Evolutionary conservation across 768 basidiomycete genomes (phyloP).

Genomic region (Xerocomellus chrysenteron): DNA sequence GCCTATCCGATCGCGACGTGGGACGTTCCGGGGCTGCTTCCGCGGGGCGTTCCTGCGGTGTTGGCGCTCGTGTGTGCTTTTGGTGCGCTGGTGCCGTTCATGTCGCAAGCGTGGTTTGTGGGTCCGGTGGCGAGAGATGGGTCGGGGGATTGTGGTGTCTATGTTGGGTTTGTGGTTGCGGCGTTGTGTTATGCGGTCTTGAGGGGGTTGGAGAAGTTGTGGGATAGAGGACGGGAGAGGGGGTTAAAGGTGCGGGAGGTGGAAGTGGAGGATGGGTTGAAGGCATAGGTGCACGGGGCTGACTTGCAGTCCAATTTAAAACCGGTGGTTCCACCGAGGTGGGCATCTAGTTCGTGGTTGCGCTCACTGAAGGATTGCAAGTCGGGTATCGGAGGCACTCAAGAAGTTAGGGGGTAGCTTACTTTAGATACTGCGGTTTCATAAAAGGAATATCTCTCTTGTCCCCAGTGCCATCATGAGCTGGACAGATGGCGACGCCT

Average conservation of each 20-base stretch:
- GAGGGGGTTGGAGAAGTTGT: conserved; percentile 29
- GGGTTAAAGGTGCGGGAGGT: background rate
- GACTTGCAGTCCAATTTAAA: no score
- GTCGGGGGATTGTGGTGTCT: conserved; percentile 50
- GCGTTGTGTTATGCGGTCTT: conserved; percentile 31
- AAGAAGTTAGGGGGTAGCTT: no score
- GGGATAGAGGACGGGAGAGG: background rate
- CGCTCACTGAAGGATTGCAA: no score
- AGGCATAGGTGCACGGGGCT: background rate
- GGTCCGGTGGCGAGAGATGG: conserved; percentile 46
- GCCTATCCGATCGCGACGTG: conserved; percentile 40
- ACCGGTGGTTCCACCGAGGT: background rate
- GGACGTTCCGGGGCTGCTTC: conserved; percentile 37
- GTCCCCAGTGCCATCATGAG: background rate
- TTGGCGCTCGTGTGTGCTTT: conserved; percentile 40
- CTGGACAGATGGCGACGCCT: background rate
- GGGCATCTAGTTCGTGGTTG: background rate
- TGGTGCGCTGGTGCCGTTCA: conserved; percentile 44
- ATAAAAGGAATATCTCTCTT: background rate
- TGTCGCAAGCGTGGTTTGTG: conserved; percentile 53
- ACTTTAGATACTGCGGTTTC: background rate
- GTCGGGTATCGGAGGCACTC: no score
- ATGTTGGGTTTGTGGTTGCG: conserved; percentile 37
- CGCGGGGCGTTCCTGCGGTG: conserved; percentile 42
- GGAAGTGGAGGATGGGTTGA: background rate